phyloP scores from a whole-genome alignment of 768 basidiomycete genomes.

The Naematelia aurantialba region DNA sequence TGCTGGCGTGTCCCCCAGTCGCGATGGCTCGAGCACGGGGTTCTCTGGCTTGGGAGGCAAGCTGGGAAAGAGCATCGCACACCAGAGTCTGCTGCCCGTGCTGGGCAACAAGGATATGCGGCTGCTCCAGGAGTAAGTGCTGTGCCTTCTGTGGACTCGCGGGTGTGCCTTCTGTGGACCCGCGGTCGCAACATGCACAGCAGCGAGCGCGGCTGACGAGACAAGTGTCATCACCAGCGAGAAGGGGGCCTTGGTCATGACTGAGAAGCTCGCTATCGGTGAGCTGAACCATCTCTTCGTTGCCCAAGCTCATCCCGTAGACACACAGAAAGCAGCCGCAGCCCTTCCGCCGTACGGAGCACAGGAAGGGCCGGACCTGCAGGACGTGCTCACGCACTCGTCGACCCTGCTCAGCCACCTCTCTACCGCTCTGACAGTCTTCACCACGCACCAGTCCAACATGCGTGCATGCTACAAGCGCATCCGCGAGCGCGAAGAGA shows the following conservation, averaged over 20 bases:
- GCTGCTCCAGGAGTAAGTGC: constrained; percentile 68
- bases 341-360: constrained; percentile 49
- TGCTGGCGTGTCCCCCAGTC: background rate
- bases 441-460: constrained; percentile 65
- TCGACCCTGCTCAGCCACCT: constrained; percentile 66
- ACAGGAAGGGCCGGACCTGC: constrained; percentile 51
- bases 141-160: too few relatives aligned
- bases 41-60: constrained; percentile 12
- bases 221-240: constrained; percentile 71
- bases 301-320: constrained; percentile 14
- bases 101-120: constrained; percentile 71
- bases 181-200: too few relatives aligned
- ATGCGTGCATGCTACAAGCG: constrained; percentile 73
- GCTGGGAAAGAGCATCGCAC: constrained; percentile 66
- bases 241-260: constrained; percentile 63
- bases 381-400: constrained; percentile 68
- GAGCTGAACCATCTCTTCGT: background rate
- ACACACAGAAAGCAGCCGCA: constrained; percentile 40
- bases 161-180: too few relatives aligned
- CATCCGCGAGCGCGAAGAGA: constrained; percentile 78
- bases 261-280: constrained; percentile 37
- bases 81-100: constrained; percentile 76
- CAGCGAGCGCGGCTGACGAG: constrained; percentile 4
- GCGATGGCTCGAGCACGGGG: background rate
- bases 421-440: constrained; percentile 63